phyloP scores from a whole-genome alignment of 352 stramenopile species.

The Globisporangium heterothallicum region DNA sequence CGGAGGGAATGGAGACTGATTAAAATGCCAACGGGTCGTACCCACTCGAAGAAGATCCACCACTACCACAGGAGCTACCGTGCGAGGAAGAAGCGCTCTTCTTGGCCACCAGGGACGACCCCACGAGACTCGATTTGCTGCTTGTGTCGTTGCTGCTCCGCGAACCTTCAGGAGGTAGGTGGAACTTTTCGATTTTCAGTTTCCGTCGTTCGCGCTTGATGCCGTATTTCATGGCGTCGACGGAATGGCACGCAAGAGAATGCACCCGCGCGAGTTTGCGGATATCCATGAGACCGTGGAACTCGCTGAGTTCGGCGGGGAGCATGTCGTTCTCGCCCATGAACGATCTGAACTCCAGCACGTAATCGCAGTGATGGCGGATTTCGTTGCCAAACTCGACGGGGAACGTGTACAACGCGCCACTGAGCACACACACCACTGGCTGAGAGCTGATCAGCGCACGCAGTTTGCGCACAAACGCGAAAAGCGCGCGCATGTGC shows the following conservation, averaged over 20 bases:
- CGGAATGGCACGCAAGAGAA: constrained; percentile 42
- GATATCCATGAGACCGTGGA: constrained; percentile 51
- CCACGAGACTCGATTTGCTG: constrained; percentile 9
- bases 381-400: constrained; percentile 35
- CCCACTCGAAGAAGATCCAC: neutral
- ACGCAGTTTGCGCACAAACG: constrained; percentile 31
- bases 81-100: neutral
- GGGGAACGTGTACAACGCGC: constrained; percentile 21
- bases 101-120: constrained; percentile 1
- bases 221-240: constrained; percentile 51
- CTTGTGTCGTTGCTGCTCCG: constrained; percentile 21
- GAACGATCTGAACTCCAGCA: constrained; percentile 54
- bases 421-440: constrained; percentile 25
- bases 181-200: constrained; percentile 76
- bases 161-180: constrained; percentile 59
- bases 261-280: constrained; percentile 56
- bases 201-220: constrained; percentile 65
- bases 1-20: too few relatives aligned
- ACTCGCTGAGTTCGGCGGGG: constrained; percentile 50
- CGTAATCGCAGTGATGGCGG: constrained; percentile 52
- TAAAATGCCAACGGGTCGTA: constrained; percentile 14
- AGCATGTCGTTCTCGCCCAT: constrained; percentile 49
- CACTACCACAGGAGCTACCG: constrained; percentile 1
- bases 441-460: constrained; percentile 17
- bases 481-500: constrained; percentile 40